phyloP scores from a whole-genome alignment of 2,329 filamentous ascomycete genomes.

The Bipolaris bicolor region DNA sequence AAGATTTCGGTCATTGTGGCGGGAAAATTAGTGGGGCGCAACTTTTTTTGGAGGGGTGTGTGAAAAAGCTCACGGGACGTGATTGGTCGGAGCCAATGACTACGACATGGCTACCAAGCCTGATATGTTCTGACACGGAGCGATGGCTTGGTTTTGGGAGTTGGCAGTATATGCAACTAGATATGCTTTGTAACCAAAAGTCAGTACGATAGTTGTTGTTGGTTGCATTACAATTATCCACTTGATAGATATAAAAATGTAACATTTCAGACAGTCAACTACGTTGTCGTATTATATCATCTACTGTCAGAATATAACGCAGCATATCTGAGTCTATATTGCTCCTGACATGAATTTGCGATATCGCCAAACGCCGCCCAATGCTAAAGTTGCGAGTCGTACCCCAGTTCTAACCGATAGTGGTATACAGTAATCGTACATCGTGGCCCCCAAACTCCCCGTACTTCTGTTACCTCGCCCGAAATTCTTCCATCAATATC shows the following conservation, averaged over 20 bases:
- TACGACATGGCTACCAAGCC: not conserved
- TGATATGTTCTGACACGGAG: not conserved
- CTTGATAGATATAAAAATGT: not conserved
- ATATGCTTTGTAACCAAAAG: no score
- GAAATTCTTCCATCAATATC: not conserved
- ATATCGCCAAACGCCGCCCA: constrained; percentile 28
- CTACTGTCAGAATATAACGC: not conserved
- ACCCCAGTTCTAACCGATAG: constrained; percentile 2
- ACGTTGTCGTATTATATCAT: no score
- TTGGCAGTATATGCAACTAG: not conserved
- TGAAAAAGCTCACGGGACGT: constrained; percentile 4
- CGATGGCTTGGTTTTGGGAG: not conserved
- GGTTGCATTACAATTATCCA: not conserved
- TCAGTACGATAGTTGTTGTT: not conserved
- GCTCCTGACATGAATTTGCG: not conserved
- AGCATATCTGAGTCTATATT: not conserved
- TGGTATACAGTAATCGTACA: constrained; percentile 28
- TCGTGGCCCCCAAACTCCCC: not conserved
- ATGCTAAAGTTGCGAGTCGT: constrained; percentile 25
- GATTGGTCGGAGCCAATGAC: constrained; percentile 12
- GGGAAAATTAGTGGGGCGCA: constrained; percentile 19
- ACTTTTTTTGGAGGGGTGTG: constrained; percentile 12
- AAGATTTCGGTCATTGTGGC: constrained; percentile 28
- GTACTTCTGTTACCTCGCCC: no score
- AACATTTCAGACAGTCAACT: not conserved